phyloP scores from a whole-genome alignment of 768 basidiomycete genomes.

The Lyophyllum shimeji region DNA sequence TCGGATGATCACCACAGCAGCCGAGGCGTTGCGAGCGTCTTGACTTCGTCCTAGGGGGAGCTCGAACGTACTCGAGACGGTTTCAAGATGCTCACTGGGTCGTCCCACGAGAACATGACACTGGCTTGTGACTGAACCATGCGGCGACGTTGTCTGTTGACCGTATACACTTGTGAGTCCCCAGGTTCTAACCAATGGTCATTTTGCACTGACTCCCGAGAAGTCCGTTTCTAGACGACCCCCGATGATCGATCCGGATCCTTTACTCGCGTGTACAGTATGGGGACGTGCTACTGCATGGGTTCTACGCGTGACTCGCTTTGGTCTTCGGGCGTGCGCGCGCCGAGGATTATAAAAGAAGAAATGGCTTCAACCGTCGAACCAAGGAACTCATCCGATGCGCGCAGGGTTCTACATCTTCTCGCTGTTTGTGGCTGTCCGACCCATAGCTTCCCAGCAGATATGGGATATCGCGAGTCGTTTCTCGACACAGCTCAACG shows the following conservation, averaged over 20 bases:
- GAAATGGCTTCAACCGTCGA: background rate
- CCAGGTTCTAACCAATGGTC: background rate
- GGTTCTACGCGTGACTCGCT: background rate
- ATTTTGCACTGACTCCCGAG: background rate
- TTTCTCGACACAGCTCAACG: background rate
- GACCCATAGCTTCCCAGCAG: conserved; percentile 18
- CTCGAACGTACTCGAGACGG: background rate
- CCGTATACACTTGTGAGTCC: background rate
- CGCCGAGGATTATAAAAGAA: conserved; percentile 7
- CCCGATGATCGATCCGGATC: background rate
- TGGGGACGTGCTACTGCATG: background rate
- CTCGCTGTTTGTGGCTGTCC: conserved; percentile 2
- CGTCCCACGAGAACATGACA: background rate
- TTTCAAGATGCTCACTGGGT: background rate
- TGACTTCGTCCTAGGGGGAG: background rate
- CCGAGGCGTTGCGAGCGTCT: background rate
- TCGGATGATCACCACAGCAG: background rate
- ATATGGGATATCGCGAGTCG: conserved; percentile 22
- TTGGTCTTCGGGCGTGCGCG: background rate
- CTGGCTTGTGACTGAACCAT: background rate
- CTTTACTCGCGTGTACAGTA: background rate
- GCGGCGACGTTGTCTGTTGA: conserved; percentile 1
- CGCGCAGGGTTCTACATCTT: conserved; percentile 2
- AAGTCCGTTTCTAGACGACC: background rate
- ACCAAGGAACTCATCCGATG: conserved; percentile 2